These are phyloP conservation scores for Sporothrix luriei DNA, from an alignment of 2,329 filamentous ascomycete genomes.

Conservation along the genomic window DNA sequence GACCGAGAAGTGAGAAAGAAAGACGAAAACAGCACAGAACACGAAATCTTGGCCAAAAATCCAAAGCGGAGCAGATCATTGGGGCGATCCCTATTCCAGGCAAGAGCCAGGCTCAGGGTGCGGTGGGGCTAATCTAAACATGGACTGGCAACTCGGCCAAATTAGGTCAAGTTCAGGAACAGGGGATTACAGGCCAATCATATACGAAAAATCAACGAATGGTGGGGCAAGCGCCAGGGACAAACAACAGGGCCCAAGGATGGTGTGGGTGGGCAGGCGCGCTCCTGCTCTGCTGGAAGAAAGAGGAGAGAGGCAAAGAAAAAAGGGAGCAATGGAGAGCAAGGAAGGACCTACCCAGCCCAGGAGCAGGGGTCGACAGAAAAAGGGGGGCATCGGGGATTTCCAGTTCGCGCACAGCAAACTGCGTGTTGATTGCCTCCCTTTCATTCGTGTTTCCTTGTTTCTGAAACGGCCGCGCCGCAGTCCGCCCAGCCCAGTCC, in stretches of 20 bases:
- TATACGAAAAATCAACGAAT: background rate
- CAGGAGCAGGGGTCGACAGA: background rate
- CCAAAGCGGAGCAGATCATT: slow-evolving; percentile 1
- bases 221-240: background rate
- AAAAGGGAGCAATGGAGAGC: background rate
- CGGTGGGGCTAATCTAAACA: background rate
- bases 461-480: slow-evolving; percentile 29
- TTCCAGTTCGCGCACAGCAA: background rate
- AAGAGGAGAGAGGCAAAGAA: background rate
- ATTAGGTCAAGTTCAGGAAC: slow-evolving; percentile 30
- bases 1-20: background rate
- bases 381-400: slow-evolving; percentile 3
- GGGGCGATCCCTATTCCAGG: slow-evolving; percentile 27
- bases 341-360: background rate
- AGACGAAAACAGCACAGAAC: background rate
- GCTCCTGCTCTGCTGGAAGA: background rate
- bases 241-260: slow-evolving; percentile 16
- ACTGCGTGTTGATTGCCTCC: background rate
- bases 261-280: slow-evolving; percentile 11
- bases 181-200: slow-evolving; percentile 25
- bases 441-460: slow-evolving; percentile 21
- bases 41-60: background rate
- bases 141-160: background rate
- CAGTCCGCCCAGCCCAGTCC: background rate
- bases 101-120: background rate